These are phyloP conservation scores for Talaromyces sp. DNA, from an alignment of 2,329 filamentous ascomycete species.

Conservation along the genomic window DNA sequence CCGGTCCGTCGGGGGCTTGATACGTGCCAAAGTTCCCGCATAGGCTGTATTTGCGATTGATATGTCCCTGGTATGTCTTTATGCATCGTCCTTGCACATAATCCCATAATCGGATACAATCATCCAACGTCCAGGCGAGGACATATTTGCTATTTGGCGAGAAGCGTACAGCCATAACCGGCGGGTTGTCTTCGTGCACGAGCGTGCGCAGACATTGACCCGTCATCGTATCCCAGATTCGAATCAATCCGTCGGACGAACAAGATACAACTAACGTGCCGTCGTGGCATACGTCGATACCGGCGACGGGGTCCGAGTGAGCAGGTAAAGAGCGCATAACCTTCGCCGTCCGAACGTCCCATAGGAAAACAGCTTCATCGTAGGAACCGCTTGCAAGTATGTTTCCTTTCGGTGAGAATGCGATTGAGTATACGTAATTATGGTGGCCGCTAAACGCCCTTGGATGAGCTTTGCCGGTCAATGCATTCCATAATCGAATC, in stretches of 20 bases:
- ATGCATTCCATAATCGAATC: conserved; percentile 83
- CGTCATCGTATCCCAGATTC: conserved; percentile 93
- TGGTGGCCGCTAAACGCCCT: conserved; percentile 78
- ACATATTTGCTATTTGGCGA: conserved; percentile 92
- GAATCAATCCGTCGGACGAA: conserved; percentile 84
- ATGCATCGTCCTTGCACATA: conserved; percentile 88
- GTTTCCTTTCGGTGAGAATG: conserved; percentile 97
- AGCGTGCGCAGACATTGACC: conserved; percentile 93
- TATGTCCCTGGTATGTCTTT: conserved; percentile 95
- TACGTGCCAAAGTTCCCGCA: conserved; percentile 77
- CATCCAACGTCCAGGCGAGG: conserved; percentile 87
- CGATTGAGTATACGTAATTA: conserved; percentile 91
- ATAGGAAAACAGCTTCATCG: conserved; percentile 94
- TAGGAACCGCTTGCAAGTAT: conserved; percentile 94
- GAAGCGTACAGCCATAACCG: conserved; percentile 88
- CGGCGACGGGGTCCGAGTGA: conserved; percentile 90
- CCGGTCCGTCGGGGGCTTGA: conserved; percentile 36
- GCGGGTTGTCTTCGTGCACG: conserved; percentile 90
- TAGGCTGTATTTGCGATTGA: conserved; percentile 81
- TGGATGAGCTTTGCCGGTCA: conserved; percentile 59
- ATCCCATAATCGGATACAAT: conserved; percentile 88
- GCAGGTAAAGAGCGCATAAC: conserved; percentile 90
- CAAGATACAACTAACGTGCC: conserved; percentile 91
- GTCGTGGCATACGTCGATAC: conserved; percentile 89
- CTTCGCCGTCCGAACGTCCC: conserved; percentile 86